Evolutionary conservation across 805 yeast species (phyloP), one percentile per base, ranked within the genome.

Genomic region (Blastobotrys attinorum): DNA sequence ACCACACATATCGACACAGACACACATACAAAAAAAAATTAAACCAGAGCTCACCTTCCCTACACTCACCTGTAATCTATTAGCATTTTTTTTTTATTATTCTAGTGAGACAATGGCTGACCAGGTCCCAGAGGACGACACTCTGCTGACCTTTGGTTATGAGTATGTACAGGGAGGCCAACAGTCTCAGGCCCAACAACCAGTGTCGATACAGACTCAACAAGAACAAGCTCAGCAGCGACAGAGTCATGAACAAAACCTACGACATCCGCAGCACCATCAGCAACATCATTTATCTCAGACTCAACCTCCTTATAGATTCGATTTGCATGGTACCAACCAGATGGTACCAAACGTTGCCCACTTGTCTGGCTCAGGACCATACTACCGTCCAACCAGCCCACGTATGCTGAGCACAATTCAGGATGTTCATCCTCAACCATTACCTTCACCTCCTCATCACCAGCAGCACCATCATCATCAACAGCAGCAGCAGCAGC

Each of bases 1-100:
- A 96, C 82, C 44, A 90, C 86, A 64, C 98, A 97, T 65, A 89
- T 89, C n/a, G n/a, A n/a, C n/a, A n/a, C n/a, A n/a, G n/a, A n/a
- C n/a, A n/a, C n/a, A n/a, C n/a, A n/a, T n/a, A n/a, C n/a, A n/a
- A n/a, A n/a, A n/a, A n/a, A n/a, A n/a, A n/a, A n/a, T n/a, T n/a
- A n/a, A n/a, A n/a, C n/a, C n/a, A n/a, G n/a, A n/a, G n/a, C n/a
- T n/a, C n/a, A n/a, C n/a, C n/a, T n/a, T n/a, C n/a, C n/a, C n/a
- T n/a, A n/a, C n/a, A n/a, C n/a, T n/a, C n/a, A n/a, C n/a, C n/a
- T n/a, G n/a, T n/a, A n/a, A n/a, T n/a, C n/a, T n/a, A n/a, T n/a
- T n/a, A n/a, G n/a, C n/a, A n/a, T n/a, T n/a, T n/a, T n/a, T n/a
- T n/a, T n/a, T n/a, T n/a, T n/a, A n/a, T n/a, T n/a, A n/a, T n/a